Evolutionary conservation across 2,329 filamentous ascomycete genomes (phyloP), one percentile per base, ranked within the genome.

Genomic region (Penicillium vulpinum): DNA sequence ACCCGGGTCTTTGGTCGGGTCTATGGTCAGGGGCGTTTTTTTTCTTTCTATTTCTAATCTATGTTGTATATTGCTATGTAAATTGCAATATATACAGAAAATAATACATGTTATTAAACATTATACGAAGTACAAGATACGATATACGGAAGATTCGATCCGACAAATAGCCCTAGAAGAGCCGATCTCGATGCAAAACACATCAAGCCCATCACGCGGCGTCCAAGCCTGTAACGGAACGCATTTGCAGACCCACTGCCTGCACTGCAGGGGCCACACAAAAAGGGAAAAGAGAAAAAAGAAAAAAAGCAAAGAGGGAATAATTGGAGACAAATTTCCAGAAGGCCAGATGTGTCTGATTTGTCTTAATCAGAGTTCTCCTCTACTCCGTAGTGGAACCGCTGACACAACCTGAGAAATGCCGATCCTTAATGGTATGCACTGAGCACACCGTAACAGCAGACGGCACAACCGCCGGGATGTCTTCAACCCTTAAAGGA

Each of bases 231-330:
- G 57, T 54, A 56, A 49, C 60, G 60, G 56, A 54, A 61, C 48
- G 50, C 46, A 61, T 55, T 64, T 63, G 51, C 41, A 63, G 56
- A 35, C 54, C 64, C 64, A 65, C 64, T 60, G 57, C 49, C 55
- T 65, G 59, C 63, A 65, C 58, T 53, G 57, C 56, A 58, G 49
- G 57, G 57, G 55, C 57, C 57, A 61, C 52, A 52, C 49, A 11
- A 46, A 31, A 39, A 11, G 16, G n/a, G 39, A n/a, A 24, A 6
- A 39, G 49, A 43, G 39, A 45, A 53, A 52, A 54, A 48, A 55
- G 51, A 15, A 24, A 26, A 16, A 6, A 24, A 31, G 29, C 29
- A 16, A 18, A 51, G 44, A 51, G 43, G 45, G 51, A 59, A 58
- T 54, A 59, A 53, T 63, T 59, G 57, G 57, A 61, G 52, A 54